phyloP scores from a whole-genome alignment of 2,329 filamentous ascomycete genomes.

The Peltaster fructicola region DNA sequence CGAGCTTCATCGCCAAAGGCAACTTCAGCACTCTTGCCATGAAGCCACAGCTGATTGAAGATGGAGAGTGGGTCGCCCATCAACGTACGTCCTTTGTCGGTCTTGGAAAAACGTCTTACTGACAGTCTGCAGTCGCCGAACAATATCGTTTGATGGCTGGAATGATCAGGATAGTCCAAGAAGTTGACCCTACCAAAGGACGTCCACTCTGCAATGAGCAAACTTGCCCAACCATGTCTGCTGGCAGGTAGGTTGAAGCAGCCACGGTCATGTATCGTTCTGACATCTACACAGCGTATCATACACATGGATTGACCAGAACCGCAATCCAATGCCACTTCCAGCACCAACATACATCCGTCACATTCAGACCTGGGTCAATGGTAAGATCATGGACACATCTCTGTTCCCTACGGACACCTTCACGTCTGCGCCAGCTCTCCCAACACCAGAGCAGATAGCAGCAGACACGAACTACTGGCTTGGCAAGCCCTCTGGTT shows the following conservation, averaged over 20 bases:
- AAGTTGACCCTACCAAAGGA: conserved; percentile 60
- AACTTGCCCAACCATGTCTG: conserved; percentile 82
- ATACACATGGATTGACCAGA: conserved; percentile 88
- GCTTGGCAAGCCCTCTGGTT: conserved; percentile 77
- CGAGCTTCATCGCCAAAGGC: conserved; percentile 81
- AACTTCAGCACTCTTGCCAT: conserved; percentile 95
- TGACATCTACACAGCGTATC: conserved; percentile 50
- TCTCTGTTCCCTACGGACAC: conserved; percentile 81
- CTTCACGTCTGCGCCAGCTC: conserved; percentile 42
- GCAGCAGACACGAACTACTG: conserved; percentile 47
- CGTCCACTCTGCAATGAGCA: conserved; percentile 66
- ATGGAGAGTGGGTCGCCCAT: conserved; percentile 90
- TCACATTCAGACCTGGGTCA: conserved; percentile 92
- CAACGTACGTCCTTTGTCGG: conserved; percentile 45
- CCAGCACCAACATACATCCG: conserved; percentile 88
- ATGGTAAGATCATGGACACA: conserved; percentile 81
- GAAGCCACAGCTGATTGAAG: conserved; percentile 80
- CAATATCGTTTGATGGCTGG: conserved; percentile 79
- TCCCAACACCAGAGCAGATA: conserved; percentile 24
- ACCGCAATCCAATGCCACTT: conserved; percentile 75
- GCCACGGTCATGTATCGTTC: background rate
- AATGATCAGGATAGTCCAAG: conserved; percentile 76
- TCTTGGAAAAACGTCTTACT: conserved; percentile 1
- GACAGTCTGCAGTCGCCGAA: conserved; percentile 52
- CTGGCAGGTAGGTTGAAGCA: conserved; percentile 55